Evolutionary conservation across 2,329 filamentous ascomycete genomes (phyloP).

Genomic region (Pestalotiopsis fici): DNA sequence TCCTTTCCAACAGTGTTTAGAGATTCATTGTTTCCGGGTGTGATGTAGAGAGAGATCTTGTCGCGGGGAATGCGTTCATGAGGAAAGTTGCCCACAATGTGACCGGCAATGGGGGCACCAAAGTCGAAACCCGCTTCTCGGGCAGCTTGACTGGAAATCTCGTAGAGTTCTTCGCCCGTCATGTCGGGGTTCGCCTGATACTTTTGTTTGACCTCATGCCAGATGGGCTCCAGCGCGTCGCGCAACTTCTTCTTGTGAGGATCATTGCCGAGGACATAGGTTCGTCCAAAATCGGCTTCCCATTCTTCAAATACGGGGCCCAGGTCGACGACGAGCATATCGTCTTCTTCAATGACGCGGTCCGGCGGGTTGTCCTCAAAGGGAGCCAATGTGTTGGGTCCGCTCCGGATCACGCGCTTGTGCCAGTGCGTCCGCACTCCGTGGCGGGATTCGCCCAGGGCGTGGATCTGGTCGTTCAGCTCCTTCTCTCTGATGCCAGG

Average conservation of each 20-base stretch:
- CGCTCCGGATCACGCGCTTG: slow-evolving; percentile 50
- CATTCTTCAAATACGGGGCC: slow-evolving; percentile 53
- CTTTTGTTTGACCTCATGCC: slow-evolving; percentile 41
- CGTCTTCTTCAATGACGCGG: slow-evolving; percentile 45
- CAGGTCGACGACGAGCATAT: slow-evolving; percentile 53
- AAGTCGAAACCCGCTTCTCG: slow-evolving; percentile 42
- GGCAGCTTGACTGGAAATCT: slow-evolving; percentile 39
- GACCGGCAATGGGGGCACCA: slow-evolving; percentile 45
- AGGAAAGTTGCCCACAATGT: slow-evolving; percentile 51
- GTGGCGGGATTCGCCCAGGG: slow-evolving; percentile 40
- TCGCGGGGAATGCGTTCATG: slow-evolving; percentile 52
- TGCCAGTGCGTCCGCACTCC: slow-evolving; percentile 52
- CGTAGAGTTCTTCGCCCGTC: slow-evolving; percentile 48
- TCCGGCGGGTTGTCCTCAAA: slow-evolving; percentile 52
- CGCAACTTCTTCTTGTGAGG: slow-evolving; percentile 41
- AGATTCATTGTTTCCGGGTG: slow-evolving; percentile 39
- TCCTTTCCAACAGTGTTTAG: slow-evolving; percentile 40
- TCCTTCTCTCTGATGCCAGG: slow-evolving; percentile 48
- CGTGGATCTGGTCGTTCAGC: slow-evolving; percentile 47
- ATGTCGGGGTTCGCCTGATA: slow-evolving; percentile 41
- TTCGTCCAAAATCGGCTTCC: slow-evolving; percentile 56
- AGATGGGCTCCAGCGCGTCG: slow-evolving; percentile 33
- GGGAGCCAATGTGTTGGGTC: slow-evolving; percentile 48
- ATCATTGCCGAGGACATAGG: slow-evolving; percentile 50
- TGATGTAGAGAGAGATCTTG: slow-evolving; percentile 44